Evolutionary conservation across 2,329 filamentous ascomycete genomes (phyloP), one percentile per base, ranked within the genome.

Genomic region (Fulvia fulva): DNA sequence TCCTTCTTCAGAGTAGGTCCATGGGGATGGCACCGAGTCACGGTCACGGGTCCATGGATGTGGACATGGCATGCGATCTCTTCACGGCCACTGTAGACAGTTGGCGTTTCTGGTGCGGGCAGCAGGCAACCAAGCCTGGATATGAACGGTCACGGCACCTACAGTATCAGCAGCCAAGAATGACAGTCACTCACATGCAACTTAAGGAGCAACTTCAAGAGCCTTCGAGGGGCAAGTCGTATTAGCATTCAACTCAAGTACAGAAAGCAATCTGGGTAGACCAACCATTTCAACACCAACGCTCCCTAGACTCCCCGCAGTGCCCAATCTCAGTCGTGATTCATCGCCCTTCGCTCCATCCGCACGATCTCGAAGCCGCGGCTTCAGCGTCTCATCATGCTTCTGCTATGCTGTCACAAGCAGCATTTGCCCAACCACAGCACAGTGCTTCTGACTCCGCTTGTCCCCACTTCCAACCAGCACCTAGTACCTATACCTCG

Each of bases 401-500:
- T 16, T 32, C 2, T 8, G 5, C 22, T 9, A 19, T 5, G 41
- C 37, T 16, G 51, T 54, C 6, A 21, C 51, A 28, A 12, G 34
- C 23, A 44, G 51, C n/a, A 26, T 23, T 28, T 5, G 21, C 23
- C 3, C 19, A 3, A 23, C 50, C 9, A 30, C 14, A 7, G 9
- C 12, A 26, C 50, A 12, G 4, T 7, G 23, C 34, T 21, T 44
- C 50, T 8, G 11, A 14, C 50, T 25, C 34, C 26, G 21, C 8
- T 5, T 19, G 14, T n/a, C 21, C 2, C 8, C 21, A 25, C 21
- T 32, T 19, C 16, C 37, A 41, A 16, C 37, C 14, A 4, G 8
- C 37, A 46, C 51, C 56, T 65, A 89, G 71, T 89, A 89, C 58
- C 86, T 78, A 69, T 88, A 89, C 69, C 86, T 79, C 1, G 87